Base-by-base conservation (phyloP, 805 yeast species). In the Candida palmyrensis region DNA sequence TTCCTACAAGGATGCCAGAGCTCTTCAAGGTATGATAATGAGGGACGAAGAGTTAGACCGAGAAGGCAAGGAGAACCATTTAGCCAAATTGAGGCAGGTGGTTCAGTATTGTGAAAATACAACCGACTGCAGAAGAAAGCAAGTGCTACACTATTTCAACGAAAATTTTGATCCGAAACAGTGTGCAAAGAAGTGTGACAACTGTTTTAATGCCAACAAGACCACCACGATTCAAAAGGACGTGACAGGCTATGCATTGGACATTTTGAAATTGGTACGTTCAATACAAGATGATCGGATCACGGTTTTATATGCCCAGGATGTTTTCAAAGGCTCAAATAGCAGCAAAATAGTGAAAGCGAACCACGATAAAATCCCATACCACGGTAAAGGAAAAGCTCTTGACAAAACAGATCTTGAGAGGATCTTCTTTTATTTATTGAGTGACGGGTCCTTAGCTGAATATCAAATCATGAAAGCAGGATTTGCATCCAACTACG, bases 41-140 rank as follows among this genome's bases (percentile, higher is more conserved):
- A 68, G 79, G 36, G 97, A 89, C 51, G 70, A 67, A 33, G 86
- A 82, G 37, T 57, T 86, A 38, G 80, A 75, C 37, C 58, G 62
- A 20, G 69, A 55, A 9, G 82, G 82, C 24, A 78, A 80, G 42
- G 92, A 85, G 43, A 82, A 79, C 42, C 96, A 90, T 55, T 57
- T 79, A 39, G 71, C 78, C 21, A 82, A 86, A 51, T 62, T 92
- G 42, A 71, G 84, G 35, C 87, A 86, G 43, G 96, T 92, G 10
- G 76, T 85, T 43, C 89, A 82, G 50, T 92, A 87, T 52, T 90
- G 97, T 59, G 96, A 89, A 41, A 90, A 92, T 54, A 69, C 72
- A 8, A 79, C 89, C 3, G 97, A 89, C 53, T 92, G 98, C 54
- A 74, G 98, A 35, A 71, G 97, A 41, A 75, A 79, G 46, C 89